Conservation (phyloP, 352 stramenopile genomes). For the Hyaloperonospora arabidopsidis region DNA sequence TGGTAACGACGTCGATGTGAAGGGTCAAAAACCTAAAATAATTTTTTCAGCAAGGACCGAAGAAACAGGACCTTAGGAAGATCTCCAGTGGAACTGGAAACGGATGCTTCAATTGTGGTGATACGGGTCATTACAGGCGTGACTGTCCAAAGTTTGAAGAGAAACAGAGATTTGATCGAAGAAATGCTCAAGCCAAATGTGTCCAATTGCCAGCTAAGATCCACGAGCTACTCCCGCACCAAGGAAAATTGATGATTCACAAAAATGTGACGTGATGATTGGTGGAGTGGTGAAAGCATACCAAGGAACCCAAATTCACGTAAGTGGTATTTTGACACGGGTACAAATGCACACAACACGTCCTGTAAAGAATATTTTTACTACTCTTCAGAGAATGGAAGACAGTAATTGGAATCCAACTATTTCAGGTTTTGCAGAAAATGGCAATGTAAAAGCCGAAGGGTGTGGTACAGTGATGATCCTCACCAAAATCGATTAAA, state of each 20-base stretch:
- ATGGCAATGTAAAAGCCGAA: neutral
- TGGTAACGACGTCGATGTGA: slow-evolving; percentile 3
- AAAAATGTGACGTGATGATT: neutral
- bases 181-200: slow-evolving; percentile 3
- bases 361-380: slow-evolving; percentile 1
- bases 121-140: slow-evolving; percentile 2
- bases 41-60: neutral
- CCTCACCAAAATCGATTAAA: neutral
- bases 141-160: slow-evolving; percentile 1
- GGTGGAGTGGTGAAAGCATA: neutral
- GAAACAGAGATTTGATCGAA: neutral
- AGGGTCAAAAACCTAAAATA: neutral
- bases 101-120: slow-evolving; percentile 3
- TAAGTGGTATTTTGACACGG: slow-evolving; percentile 4
- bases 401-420: neutral
- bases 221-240: neutral
- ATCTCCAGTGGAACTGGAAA: neutral
- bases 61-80: neutral
- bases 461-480: neutral
- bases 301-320: neutral
- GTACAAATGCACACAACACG: slow-evolving; percentile 1
- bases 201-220: neutral
- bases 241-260: neutral
- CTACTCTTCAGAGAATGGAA: neutral
- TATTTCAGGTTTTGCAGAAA: neutral